Conservation (phyloP, 805 yeast genomes). For the Ogataea pini region DNA sequence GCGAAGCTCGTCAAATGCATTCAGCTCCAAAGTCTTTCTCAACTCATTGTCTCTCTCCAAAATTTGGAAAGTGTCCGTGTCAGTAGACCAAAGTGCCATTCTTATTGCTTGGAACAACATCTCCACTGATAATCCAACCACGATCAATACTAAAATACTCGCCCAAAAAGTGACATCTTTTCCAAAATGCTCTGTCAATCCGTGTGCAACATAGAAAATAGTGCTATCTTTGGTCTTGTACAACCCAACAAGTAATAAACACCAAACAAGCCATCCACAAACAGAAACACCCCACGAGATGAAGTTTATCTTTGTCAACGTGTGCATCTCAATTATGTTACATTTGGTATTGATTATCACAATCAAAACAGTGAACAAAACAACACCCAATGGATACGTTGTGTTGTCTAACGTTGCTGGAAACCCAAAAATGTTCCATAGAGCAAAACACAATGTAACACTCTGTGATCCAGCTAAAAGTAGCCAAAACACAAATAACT, state of each 20-base stretch:
- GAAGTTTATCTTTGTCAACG: conserved; percentile 65
- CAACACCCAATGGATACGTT: conserved; percentile 77
- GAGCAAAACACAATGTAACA: conserved; percentile 64
- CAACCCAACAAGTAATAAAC: conserved; percentile 70
- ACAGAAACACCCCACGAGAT: conserved; percentile 69
- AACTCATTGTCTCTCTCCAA: conserved; percentile 70
- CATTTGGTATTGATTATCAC: conserved; percentile 75
- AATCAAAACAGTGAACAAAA: conserved; percentile 71
- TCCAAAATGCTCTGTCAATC: conserved; percentile 74
- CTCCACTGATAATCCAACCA: conserved; percentile 68
- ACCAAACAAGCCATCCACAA: conserved; percentile 87
- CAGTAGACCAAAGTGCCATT: conserved; percentile 60
- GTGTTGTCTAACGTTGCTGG: conserved; percentile 70
- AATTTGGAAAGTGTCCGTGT: conserved; percentile 75
- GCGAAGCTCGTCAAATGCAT: conserved; percentile 67
- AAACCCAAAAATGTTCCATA: conserved; percentile 71
- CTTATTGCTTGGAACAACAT: conserved; percentile 58
- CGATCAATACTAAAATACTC: conserved; percentile 53
- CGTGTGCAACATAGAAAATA: conserved; percentile 71
- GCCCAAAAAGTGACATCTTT: conserved; percentile 88
- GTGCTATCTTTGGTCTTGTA: conserved; percentile 52
- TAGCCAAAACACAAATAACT: conserved; percentile 77
- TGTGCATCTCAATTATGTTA: conserved; percentile 78
- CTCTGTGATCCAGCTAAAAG: conserved; percentile 72
- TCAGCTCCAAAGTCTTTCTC: conserved; percentile 69